These are phyloP conservation scores for Bifiguratus adelaidae DNA, from an alignment of 192 early-diverging fungal genomes.

Conservation along the genomic window DNA sequence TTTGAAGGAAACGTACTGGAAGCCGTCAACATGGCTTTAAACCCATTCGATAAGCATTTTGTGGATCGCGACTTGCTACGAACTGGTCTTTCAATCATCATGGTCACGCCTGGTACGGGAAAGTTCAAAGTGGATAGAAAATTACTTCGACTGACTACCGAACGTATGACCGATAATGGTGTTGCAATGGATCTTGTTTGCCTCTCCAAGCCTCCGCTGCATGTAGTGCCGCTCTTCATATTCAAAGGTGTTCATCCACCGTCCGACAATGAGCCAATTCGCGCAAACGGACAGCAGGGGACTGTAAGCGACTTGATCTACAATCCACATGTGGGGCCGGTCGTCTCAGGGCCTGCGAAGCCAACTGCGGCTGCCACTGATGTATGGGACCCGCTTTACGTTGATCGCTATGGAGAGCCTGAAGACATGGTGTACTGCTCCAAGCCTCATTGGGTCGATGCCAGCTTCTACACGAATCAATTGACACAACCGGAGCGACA, in stretches of 20 bases:
- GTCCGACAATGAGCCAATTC: slow-evolving; percentile 6
- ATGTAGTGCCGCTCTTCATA: slow-evolving; percentile 80
- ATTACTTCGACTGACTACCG: slow-evolving; percentile 82
- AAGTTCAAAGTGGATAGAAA: slow-evolving; percentile 81
- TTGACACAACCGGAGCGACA: slow-evolving; percentile 31
- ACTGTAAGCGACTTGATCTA: too few relatives aligned
- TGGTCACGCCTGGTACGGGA: slow-evolving; percentile 85
- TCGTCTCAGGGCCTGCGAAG: slow-evolving; percentile 5
- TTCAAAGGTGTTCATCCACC: slow-evolving; percentile 31
- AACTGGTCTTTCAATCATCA: slow-evolving; percentile 80
- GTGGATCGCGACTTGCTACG: slow-evolving; percentile 89
- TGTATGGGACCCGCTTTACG: slow-evolving; percentile 39
- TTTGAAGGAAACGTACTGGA: slow-evolving; percentile 93
- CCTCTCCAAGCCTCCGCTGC: slow-evolving; percentile 76
- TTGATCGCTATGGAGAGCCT: too few relatives aligned
- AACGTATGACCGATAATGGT: slow-evolving; percentile 89
- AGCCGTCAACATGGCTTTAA: slow-evolving; percentile 92
- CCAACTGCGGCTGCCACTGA: slow-evolving; percentile 10
- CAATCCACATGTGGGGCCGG: too few relatives aligned
- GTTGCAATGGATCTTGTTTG: slow-evolving; percentile 89
- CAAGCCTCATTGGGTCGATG: slow-evolving; percentile 88
- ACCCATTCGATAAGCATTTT: slow-evolving; percentile 89
- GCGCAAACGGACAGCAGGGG: too few relatives aligned
- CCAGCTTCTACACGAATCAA: slow-evolving; percentile 67
- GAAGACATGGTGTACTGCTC: slow-evolving; percentile 12